Evolutionary conservation across 2,329 filamentous ascomycete genomes (phyloP).

Genomic region (Epichloe hybrida): DNA sequence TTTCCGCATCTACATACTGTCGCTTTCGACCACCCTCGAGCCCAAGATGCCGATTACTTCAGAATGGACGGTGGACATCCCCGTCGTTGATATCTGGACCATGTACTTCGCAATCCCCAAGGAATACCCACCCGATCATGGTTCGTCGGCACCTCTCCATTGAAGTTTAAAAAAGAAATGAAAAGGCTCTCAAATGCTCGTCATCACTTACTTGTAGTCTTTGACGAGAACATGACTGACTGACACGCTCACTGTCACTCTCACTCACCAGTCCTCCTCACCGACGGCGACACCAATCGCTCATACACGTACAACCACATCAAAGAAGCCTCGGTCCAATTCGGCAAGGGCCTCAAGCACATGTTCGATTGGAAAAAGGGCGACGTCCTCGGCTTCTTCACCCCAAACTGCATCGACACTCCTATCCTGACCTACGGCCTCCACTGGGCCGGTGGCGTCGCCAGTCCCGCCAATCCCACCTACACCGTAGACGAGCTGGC

Average conservation of each 20-base stretch:
- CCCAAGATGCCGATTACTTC: slow-evolving; percentile 57
- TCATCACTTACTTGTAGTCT: background rate
- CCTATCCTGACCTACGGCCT: slow-evolving; percentile 64
- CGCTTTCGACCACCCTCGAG: background rate
- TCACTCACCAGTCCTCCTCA: slow-evolving; percentile 53
- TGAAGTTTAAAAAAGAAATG: background rate
- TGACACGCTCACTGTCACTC: background rate
- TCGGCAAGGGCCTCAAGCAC: slow-evolving; percentile 66
- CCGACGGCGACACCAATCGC: slow-evolving; percentile 55
- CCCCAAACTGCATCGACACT: slow-evolving; percentile 77
- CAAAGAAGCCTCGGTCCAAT: slow-evolving; percentile 52
- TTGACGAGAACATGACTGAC: background rate
- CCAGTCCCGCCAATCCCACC: slow-evolving; percentile 77
- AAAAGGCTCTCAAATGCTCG: background rate
- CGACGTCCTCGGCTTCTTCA: slow-evolving; percentile 71
- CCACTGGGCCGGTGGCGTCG: slow-evolving; percentile 69
- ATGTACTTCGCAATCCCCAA: slow-evolving; percentile 59
- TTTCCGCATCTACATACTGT: background rate
- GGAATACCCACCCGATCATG: slow-evolving; percentile 61
- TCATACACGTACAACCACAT: slow-evolving; percentile 59
- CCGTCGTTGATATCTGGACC: slow-evolving; percentile 63
- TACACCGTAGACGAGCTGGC: slow-evolving; percentile 76
- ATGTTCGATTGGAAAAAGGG: slow-evolving; percentile 68
- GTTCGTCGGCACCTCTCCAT: slow-evolving; percentile 28
- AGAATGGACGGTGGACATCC: slow-evolving; percentile 54